Evolutionary conservation across 1,139 yeast species (phyloP), one percentile per base, ranked within the genome.

Genomic region (Diutina rugosa): DNA sequence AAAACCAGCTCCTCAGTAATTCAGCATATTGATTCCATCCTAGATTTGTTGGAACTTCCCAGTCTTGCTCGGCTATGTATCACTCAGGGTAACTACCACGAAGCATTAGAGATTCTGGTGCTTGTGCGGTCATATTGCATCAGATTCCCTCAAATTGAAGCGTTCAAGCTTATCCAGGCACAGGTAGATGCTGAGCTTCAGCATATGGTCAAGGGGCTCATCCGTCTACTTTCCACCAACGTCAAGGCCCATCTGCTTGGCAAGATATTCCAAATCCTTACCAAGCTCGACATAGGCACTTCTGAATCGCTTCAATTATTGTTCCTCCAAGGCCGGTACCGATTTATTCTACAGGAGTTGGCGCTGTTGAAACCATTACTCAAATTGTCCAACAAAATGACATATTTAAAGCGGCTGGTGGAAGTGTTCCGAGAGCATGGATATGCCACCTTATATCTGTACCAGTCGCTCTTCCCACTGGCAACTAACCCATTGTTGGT

Each of bases 351-450:
- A 49, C 73, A 72, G 57, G 90, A 90, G 63, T 71, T 88, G 57
- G 73, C 78, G 0, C 78, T 83, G 45, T 74, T 84, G 56, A 66
- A 65, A 53, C 90, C 87, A 0, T 71, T 85, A 59, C 76, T 76
- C 55, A 72, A 71, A 61, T 73, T 70, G 63, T 45, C 53, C 28
- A 76, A 69, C 56, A 77, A 82, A 35, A 85, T 87, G 60, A 82
- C 85, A 59, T 88, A 85, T 64, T 72, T 90, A 57, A 90, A 90
- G 63, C 73, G 96, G 61, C 85, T 80, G 63, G 79, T 90, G 54
- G 98, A 93, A 67, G 81, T 88, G 4, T 83, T 88, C 60, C 76
- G 99, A 65, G 97, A 91, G 66, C 85, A 82, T 62, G 81, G 88
- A 14, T 87, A 85, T 67, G 86, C 84, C 44, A 81, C 95, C 0